phyloP scores from a whole-genome alignment of 169 alveolate species.

The Eimeria necatrix region DNA sequence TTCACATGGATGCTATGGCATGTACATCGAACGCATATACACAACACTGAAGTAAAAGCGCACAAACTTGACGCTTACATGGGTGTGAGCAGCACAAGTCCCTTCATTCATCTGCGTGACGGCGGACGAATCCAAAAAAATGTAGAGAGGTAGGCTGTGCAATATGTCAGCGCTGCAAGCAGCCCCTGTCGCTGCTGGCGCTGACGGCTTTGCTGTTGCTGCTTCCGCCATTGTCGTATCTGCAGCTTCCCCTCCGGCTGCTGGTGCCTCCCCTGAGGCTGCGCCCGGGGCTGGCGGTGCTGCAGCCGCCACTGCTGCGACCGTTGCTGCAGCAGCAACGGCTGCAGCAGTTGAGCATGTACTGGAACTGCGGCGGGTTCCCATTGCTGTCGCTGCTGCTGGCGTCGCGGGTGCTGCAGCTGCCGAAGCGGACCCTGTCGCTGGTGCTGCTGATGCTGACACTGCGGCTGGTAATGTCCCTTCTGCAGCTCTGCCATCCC shows the following conservation, averaged over 20 bases:
- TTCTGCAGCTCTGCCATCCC: conserved; percentile 26
- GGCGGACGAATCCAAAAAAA: conserved; percentile 67
- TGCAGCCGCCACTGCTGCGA: neutral
- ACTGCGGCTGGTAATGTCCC: conserved; percentile 29
- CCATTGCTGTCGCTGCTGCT: neutral
- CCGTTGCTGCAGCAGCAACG: neutral
- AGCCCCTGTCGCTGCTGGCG: conserved; percentile 10
- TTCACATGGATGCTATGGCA: no score
- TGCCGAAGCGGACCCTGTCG: neutral
- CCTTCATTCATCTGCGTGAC: conserved; percentile 61
- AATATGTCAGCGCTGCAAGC: conserved; percentile 29
- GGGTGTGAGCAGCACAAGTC: conserved; percentile 38
- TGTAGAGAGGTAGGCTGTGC: conserved; percentile 65
- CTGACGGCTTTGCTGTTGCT: neutral
- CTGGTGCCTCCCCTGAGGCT: neutral
- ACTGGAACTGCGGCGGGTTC: neutral
- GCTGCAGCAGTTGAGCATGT: neutral
- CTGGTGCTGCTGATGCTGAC: neutral
- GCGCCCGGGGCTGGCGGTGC: conserved; percentile 1
- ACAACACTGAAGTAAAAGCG: no score
- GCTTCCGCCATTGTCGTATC: neutral
- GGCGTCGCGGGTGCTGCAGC: neutral
- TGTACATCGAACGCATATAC: no score
- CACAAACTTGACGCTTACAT: neutral
- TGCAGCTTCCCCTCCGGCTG: neutral